Evolutionary conservation across 768 basidiomycete genomes (phyloP), one percentile per base, ranked within the genome.

Genomic region (Rhodotorula sphaerocarpa): DNA sequence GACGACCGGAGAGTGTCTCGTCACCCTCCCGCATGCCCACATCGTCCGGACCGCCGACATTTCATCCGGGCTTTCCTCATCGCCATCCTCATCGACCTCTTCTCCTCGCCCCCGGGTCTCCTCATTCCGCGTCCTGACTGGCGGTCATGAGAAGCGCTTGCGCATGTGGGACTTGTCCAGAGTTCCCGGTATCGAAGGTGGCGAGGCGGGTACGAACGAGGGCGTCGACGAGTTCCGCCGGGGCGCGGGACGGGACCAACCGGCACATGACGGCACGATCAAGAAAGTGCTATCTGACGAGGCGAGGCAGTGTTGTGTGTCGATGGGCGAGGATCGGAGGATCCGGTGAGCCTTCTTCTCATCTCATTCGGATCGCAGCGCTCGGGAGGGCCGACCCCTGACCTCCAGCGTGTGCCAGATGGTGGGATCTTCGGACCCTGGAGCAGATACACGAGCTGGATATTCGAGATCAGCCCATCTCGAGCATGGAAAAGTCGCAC

Each of bases 11-110:
- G 79, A 83, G n/a, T 76, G 80, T 34, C 79, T 97, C 43, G 88
- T 95, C 71, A 95, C 93, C n/a, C 93, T 97, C 74, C 86, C 90
- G 18, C 95, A 99, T 76, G 87, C 91, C 73, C 95, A 97, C 78
- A 99, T 99, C 74, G 95, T 99, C 71, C 87, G 92, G 70, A 90
- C 86, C 50, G 89, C 96, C 57, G 91, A 91, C 27, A 88, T 89
- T 33, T 84, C 87, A 10, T 77, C 39, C 42, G 12, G 82, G 28
- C 79, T 80, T 7, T 84, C 53, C 31, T 21, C 53, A 1, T n/a
- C 53, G 2, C n/a, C 53, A 1, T 15, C 42, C 2, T 27, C 27
- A 15, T 42, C 39, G 21, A 44, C 54, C 5, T 31, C 30, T 5
- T 28, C 42, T 3, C 33, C 54, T 18, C 20, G 21, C 6, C 18